Conservation (phyloP, 2,329 filamentous ascomycete species). For the Trichoderma sp. region DNA sequence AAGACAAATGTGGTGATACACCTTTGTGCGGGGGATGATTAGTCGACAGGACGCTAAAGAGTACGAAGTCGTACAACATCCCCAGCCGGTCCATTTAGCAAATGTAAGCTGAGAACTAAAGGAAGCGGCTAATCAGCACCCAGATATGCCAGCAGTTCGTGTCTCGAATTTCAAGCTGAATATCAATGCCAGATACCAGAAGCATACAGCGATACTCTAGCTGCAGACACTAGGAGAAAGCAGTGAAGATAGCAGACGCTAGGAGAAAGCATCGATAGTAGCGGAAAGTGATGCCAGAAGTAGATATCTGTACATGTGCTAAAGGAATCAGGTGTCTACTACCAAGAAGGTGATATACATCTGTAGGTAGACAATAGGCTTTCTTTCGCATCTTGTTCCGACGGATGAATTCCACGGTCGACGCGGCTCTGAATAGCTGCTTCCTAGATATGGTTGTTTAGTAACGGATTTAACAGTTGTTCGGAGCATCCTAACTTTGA, state of each 20-base stretch:
- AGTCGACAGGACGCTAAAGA: background rate
- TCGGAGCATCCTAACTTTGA: background rate
- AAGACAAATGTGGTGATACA: background rate
- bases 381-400: background rate
- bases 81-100: background rate
- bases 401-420: background rate
- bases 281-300: background rate
- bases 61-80: background rate
- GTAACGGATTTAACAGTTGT: background rate
- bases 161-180: background rate
- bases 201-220: background rate
- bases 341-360: background rate
- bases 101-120: background rate
- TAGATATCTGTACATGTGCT: background rate
- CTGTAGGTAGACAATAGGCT: background rate
- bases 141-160: background rate
- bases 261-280: background rate
- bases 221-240: background rate
- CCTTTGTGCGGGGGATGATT: background rate
- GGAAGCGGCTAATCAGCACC: background rate
- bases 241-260: background rate
- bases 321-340: background rate
- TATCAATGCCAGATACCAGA: background rate
- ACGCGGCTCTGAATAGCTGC: background rate
- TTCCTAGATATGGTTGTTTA: background rate